Evolutionary conservation across 1,284 basidiomycete species (phyloP), one percentile per base, ranked within the genome.

Genomic region (Ganoderma sinense): DNA sequence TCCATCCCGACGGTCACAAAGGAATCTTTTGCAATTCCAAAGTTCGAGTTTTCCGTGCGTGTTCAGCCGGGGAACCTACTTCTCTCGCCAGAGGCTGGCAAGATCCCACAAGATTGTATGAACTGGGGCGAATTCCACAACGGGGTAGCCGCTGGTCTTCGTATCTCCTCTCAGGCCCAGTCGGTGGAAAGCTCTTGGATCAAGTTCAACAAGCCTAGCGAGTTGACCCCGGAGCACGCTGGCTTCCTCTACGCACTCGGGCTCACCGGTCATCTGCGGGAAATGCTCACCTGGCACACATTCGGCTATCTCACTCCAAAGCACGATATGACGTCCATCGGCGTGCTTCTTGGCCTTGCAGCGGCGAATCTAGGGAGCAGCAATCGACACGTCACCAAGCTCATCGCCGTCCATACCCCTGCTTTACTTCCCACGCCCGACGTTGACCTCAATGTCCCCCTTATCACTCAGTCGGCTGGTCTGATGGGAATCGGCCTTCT

Each of bases 51-150:
- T 72, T 84, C 89, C 8, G 88, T 96, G 74, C 90, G 91, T 59
- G 81, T 97, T 20, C 88, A 93, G 67, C 89, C 93, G 36, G 82
- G 90, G 72, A 93, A 92, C 74, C 79, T 90, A 40, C 83, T 86
- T 11, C 85, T 94, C 48, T 79, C 85, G 2, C 88, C 91, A 0
- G 93, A 94, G 71, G 74, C 81, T 33, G 89, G 89, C 51, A 93
- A 91, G 78, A 87, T 94, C 67, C 83, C 87, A 5, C 74, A 80
- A 4, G 97, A 97, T 56, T 91, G 90, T 48, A 81, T 90, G 11
- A 90, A 88, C 68, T 99, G 97, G 98, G 96, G 96, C 20, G 94
- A 97, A 71, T 99, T 99, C 81, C 97, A 99, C 82, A 97, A 98
- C 72, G 98, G 98, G 20, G 97, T 98, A 0, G 95, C 97, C 1